Conservation (phyloP, 2,329 filamentous ascomycete genomes). For the Elsinoe australis region DNA sequence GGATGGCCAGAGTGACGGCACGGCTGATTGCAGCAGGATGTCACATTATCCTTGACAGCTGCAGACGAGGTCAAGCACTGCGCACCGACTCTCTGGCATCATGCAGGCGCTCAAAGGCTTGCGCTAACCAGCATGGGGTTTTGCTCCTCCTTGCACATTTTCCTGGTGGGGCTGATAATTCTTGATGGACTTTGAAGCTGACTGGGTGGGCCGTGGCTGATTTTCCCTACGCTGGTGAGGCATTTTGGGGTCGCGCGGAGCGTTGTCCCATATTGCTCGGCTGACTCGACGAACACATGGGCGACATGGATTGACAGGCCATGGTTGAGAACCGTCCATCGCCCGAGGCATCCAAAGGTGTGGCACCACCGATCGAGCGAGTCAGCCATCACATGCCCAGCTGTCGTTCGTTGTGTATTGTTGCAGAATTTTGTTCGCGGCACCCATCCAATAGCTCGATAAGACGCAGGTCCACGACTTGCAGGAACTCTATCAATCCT, state of each 20-base stretch:
- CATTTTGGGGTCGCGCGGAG: slow-evolving; percentile 7
- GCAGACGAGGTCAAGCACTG: background rate
- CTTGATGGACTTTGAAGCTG: slow-evolving; percentile 5
- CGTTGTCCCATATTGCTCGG: slow-evolving; percentile 1
- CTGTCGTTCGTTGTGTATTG: background rate
- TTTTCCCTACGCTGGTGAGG: no score
- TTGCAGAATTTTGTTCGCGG: background rate
- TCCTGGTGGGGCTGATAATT: no score
- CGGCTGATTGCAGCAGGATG: no score
- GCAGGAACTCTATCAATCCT: no score
- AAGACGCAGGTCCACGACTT: background rate
- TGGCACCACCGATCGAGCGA: slow-evolving; percentile 8
- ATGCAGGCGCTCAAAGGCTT: no score
- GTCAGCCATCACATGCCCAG: background rate
- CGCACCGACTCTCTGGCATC: no score
- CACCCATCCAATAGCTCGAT: background rate
- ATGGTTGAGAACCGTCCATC: background rate
- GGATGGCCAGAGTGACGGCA: no score
- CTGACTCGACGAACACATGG: slow-evolving; percentile 11
- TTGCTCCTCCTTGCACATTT: no score
- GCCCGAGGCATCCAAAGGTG: slow-evolving; percentile 4
- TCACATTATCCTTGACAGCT: no score
- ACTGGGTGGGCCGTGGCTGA: no score
- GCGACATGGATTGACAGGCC: slow-evolving; percentile 2
- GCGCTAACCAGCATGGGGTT: no score